Conservation (phyloP, 768 basidiomycete species). For the Tulasnella sp. region DNA sequence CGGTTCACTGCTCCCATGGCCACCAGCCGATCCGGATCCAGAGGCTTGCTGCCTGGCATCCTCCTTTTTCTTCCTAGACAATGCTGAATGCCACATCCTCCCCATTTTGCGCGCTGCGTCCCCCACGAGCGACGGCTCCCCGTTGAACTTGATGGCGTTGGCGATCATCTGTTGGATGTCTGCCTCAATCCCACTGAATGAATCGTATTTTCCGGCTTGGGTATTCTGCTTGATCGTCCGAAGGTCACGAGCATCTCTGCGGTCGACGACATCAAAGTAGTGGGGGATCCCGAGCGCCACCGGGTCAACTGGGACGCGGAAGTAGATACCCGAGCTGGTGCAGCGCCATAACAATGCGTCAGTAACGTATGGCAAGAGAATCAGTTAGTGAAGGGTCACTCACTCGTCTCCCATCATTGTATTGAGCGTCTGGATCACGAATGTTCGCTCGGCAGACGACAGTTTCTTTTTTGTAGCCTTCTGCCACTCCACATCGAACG, state of each 20-base stretch:
- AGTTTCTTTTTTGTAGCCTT: conserved; percentile 65
- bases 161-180: conserved; percentile 81
- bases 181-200: conserved; percentile 65
- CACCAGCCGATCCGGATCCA: not conserved
- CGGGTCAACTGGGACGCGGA: conserved; percentile 84
- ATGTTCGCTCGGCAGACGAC: conserved; percentile 67
- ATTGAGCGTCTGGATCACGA: conserved; percentile 58
- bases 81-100: conserved; percentile 32
- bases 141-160: conserved; percentile 87
- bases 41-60: conserved; percentile 18
- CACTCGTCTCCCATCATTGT: conserved; percentile 61
- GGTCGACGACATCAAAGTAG: conserved; percentile 78
- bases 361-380: conserved; percentile 2
- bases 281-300: conserved; percentile 69
- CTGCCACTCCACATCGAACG: conserved; percentile 78
- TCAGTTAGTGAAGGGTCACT: conserved; percentile 22
- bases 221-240: conserved; percentile 70
- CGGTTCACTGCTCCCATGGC: not conserved
- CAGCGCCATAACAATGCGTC: not conserved
- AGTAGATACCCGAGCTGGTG: conserved; percentile 32
- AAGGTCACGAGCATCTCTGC: conserved; percentile 80
- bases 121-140: conserved; percentile 69
- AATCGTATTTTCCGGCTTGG: conserved; percentile 72
- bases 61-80: conserved; percentile 65
- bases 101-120: conserved; percentile 41